phyloP scores from a whole-genome alignment of 192 early-diverging fungal genomes.

The Backusella sp. region DNA sequence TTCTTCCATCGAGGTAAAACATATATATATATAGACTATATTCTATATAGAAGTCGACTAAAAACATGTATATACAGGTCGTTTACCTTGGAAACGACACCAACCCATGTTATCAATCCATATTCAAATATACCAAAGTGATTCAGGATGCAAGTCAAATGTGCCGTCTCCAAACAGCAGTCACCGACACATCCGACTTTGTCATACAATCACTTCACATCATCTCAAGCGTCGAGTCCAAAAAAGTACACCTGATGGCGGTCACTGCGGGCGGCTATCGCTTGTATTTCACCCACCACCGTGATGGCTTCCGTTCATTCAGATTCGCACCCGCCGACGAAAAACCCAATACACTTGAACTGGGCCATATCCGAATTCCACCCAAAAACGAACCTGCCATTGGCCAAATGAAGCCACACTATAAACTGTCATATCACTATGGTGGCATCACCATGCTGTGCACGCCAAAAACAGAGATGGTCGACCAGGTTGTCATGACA shows the following conservation, averaged over 20 bases:
- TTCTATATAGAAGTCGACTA: too few relatives aligned
- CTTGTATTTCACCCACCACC: constrained; percentile 66
- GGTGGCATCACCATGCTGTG: constrained; percentile 70
- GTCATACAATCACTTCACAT: constrained; percentile 78
- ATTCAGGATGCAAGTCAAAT: constrained; percentile 43
- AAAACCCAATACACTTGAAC: constrained; percentile 57
- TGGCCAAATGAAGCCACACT: neutral
- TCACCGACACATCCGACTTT: constrained; percentile 46
- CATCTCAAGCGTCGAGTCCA: constrained; percentile 66
- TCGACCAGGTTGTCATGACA: constrained; percentile 65
- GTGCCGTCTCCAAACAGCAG: constrained; percentile 40
- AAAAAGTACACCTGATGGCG: constrained; percentile 68
- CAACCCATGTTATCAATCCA: constrained; percentile 55
- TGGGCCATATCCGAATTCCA: constrained; percentile 72
- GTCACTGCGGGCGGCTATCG: constrained; percentile 75
- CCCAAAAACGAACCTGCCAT: constrained; percentile 39
- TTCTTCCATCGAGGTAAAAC: constrained; percentile 56
- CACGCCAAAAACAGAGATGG: constrained; percentile 62
- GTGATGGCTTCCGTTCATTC: constrained; percentile 13
- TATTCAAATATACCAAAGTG: constrained; percentile 50
- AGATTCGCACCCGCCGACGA: neutral
- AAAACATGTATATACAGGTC: constrained; percentile 31
- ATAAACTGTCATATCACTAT: constrained; percentile 41
- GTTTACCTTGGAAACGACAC: constrained; percentile 58
- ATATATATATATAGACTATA: too few relatives aligned